A percentile compares a stretch with the other conserved stretches of the same genome.
Conservation (phyloP, 1,139 yeast genomes). For the Candida dubliniensis region DNA sequence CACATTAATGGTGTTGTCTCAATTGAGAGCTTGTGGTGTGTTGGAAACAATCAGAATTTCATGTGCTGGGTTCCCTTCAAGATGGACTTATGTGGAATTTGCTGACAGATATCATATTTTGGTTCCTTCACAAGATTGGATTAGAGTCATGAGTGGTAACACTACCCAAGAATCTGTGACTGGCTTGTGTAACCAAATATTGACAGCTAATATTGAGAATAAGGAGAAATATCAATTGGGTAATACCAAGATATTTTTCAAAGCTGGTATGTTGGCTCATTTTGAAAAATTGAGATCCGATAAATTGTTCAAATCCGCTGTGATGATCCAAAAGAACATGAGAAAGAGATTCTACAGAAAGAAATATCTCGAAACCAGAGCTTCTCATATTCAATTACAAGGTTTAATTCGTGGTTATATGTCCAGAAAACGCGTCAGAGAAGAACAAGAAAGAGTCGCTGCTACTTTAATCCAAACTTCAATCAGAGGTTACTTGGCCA, state of each 20-base stretch:
- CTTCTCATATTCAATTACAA: constrained; percentile 61
- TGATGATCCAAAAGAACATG: constrained; percentile 81
- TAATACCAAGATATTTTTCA: constrained; percentile 88
- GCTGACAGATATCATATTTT: constrained; percentile 86
- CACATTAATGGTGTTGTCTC: constrained; percentile 92
- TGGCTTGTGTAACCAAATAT: constrained; percentile 65
- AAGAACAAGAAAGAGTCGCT: constrained; percentile 60
- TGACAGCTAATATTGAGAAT: constrained; percentile 63
- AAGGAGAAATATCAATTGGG: constrained; percentile 78
- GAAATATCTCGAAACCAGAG: constrained; percentile 54
- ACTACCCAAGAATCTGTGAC: constrained; percentile 60
- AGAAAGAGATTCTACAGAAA: constrained; percentile 67
- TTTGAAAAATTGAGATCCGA: constrained; percentile 84
- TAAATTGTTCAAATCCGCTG: constrained; percentile 75
- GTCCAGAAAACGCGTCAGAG: constrained; percentile 57
- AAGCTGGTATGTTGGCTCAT: constrained; percentile 93
- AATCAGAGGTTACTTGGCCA: constrained; percentile 63
- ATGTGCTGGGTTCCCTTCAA: constrained; percentile 96
- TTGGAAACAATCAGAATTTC: constrained; percentile 94
- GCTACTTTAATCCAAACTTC: constrained; percentile 74
- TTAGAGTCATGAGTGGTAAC: constrained; percentile 54
- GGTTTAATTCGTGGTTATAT: constrained; percentile 61
- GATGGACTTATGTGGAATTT: constrained; percentile 95
- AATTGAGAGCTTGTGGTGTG: constrained; percentile 97
- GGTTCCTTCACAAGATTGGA: constrained; percentile 71